These are phyloP conservation scores for Cyclanthera cordifolia DNA, from an alignment of 306 rosid genomes.

Conservation along the genomic window DNA sequence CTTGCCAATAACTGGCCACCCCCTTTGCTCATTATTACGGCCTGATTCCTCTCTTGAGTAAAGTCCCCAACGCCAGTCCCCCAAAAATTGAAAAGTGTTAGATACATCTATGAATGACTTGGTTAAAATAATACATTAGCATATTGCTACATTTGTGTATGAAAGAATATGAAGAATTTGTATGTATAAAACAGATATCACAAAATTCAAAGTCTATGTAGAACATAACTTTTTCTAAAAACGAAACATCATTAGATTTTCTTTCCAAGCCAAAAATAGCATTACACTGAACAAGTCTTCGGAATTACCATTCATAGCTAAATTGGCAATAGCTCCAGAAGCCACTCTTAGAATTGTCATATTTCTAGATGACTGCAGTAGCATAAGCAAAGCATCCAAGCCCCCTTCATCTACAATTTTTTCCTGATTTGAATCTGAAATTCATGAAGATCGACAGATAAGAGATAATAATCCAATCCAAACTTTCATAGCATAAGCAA, in stretches of 20 bases:
- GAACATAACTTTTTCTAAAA: background rate
- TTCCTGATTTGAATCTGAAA: slow-evolving; percentile 52
- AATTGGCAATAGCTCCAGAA: slow-evolving; percentile 64
- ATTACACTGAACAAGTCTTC: slow-evolving; percentile 8
- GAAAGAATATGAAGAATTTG: background rate
- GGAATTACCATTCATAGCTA: slow-evolving; percentile 61
- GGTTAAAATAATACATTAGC: background rate
- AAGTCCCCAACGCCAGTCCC: background rate
- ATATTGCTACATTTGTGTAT: background rate
- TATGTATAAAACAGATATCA: background rate
- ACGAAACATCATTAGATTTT: background rate
- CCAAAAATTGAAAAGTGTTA: slow-evolving; percentile 6
- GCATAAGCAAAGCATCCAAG: slow-evolving; percentile 44
- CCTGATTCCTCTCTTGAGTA: slow-evolving; percentile 44
- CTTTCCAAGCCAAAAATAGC: background rate
- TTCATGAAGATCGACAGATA: background rate
- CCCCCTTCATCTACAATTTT: slow-evolving; percentile 64
- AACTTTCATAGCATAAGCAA: background rate
- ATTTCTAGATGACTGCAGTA: slow-evolving; percentile 43
- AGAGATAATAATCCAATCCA: background rate
- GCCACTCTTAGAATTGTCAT: slow-evolving; percentile 56
- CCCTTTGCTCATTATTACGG: slow-evolving; percentile 45
- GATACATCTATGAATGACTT: background rate
- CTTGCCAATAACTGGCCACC: slow-evolving; percentile 44
- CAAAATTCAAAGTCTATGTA: background rate